phyloP scores from a whole-genome alignment of 1,284 basidiomycete genomes.

The Schizophyllum amplum region DNA sequence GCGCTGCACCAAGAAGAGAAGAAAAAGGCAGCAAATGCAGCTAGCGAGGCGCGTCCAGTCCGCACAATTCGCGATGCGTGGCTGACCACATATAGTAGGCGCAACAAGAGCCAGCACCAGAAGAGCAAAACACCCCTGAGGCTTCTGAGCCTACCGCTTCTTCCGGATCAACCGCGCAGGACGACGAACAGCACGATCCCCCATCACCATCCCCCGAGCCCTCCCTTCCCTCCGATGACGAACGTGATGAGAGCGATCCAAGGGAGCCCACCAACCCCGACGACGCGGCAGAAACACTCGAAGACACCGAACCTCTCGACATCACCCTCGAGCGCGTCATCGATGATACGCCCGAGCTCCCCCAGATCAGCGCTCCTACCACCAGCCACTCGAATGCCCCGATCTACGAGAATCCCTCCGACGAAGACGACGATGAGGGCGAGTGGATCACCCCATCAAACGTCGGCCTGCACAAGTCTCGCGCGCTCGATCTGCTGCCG shows the following conservation, averaged over 20 bases:
- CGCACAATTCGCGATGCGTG: background rate
- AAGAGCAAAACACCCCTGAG: background rate
- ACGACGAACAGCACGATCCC: background rate
- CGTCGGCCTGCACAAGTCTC: slow-evolving; percentile 81
- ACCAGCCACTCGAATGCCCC: slow-evolving; percentile 11
- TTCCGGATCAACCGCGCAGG: background rate
- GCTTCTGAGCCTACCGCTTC: slow-evolving; percentile 5
- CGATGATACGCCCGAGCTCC: slow-evolving; percentile 14
- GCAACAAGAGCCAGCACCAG: background rate
- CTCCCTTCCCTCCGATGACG: slow-evolving; percentile 3
- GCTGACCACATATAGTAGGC: background rate
- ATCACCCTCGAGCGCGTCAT: slow-evolving; percentile 36
- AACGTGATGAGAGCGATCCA: slow-evolving; percentile 10
- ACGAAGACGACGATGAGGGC: slow-evolving; percentile 78
- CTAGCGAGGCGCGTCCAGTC: slow-evolving; percentile 9
- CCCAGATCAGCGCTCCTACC: slow-evolving; percentile 5
- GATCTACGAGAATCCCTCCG: slow-evolving; percentile 68
- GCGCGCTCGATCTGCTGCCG: slow-evolving; percentile 76
- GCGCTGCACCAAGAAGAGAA: slow-evolving; percentile 59
- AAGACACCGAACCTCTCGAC: slow-evolving; percentile 33
- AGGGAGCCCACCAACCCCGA: slow-evolving; percentile 12
- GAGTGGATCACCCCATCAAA: slow-evolving; percentile 98
- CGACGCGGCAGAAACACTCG: slow-evolving; percentile 15
- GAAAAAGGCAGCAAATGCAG: slow-evolving; percentile 28
- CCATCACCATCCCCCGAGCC: background rate